A percentile compares a stretch with the other conserved stretches of the same genome.
Evolutionary conservation across 306 rosid species (phyloP).

Genomic region (Mucuna pruriens): DNA sequence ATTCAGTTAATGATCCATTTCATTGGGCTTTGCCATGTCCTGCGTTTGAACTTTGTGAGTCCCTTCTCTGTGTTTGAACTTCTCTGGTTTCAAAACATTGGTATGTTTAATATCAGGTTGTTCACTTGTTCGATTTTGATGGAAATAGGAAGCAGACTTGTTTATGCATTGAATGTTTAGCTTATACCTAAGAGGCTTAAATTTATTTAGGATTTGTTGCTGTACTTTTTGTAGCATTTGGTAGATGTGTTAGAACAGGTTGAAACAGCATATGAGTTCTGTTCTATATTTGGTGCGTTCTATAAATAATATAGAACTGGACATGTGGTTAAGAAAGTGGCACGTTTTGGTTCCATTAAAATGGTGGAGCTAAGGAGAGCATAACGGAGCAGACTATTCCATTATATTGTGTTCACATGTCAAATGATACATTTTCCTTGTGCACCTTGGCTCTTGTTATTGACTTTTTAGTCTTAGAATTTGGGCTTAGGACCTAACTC

Average conservation of each 20-base stretch:
- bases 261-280: background rate
- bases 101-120: background rate
- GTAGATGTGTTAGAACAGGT: background rate
- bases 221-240: background rate
- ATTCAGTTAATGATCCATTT: background rate
- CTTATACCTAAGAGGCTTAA: background rate
- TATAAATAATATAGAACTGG: background rate
- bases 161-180: background rate
- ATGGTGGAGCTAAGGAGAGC: background rate
- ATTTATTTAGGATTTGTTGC: background rate
- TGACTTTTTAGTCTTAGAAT: background rate
- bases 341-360: background rate
- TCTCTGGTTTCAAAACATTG: background rate
- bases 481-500: too few species aligned
- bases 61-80: background rate
- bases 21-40: background rate
- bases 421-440: background rate
- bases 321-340: background rate
- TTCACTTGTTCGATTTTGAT: background rate
- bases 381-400: background rate
- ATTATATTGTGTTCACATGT: background rate
- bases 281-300: background rate
- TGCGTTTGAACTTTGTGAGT: background rate
- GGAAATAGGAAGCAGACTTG: background rate
- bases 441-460: background rate